These are phyloP conservation scores for Colletotrichum sp. DNA, from an alignment of 2,329 filamentous ascomycete species.

Conservation along the genomic window DNA sequence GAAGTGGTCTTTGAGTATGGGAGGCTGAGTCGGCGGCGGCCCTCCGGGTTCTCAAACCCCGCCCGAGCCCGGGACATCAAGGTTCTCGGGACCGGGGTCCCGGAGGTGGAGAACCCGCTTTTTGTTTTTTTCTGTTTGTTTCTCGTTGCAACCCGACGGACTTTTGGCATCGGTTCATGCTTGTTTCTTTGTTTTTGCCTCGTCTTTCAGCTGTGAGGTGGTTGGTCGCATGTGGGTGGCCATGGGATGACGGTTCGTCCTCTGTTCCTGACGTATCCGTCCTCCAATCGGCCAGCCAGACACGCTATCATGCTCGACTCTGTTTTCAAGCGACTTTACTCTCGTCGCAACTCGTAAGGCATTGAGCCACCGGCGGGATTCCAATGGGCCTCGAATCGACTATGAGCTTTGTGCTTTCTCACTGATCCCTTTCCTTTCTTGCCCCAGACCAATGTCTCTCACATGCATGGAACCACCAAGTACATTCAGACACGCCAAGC, in stretches of 20 bases:
- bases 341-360: accelerated
- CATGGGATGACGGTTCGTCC: background rate
- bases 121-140: slow-evolving; percentile 1
- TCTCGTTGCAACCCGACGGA: background rate
- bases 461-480: background rate
- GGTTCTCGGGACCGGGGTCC: slow-evolving; percentile 13
- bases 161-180: background rate
- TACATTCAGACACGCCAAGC: background rate
- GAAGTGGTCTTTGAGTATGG: background rate
- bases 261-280: background rate
- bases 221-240: background rate
- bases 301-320: accelerated
- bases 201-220: background rate
- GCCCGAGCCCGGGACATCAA: slow-evolving; percentile 3
- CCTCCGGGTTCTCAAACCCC: slow-evolving; percentile 19
- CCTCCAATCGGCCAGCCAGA: background rate
- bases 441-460: background rate
- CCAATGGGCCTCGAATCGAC: background rate
- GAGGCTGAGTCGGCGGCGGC: slow-evolving; percentile 1
- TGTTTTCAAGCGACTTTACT: background rate
- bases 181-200: background rate
- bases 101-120: background rate
- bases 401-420: background rate
- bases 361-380: background rate
- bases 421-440: accelerated